Evolutionary conservation across 2,329 filamentous ascomycete species (phyloP), one percentile per base, ranked within the genome.

Genomic region (Aspergillus persii): DNA sequence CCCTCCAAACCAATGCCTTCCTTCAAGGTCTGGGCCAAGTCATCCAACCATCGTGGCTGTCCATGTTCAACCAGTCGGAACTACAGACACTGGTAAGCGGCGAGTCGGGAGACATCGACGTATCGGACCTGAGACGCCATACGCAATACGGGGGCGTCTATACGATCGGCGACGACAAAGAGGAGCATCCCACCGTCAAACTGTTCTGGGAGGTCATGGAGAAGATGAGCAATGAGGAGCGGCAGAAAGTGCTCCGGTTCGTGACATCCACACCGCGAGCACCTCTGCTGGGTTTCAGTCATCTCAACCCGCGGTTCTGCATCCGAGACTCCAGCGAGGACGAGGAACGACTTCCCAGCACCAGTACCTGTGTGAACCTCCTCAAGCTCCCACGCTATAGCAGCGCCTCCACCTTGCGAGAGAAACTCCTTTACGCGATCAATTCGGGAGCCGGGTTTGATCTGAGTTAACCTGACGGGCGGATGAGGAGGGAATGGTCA

Each of bases 31-130:
- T 99, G 1, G 87, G 90, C 26, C 83, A 88, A 64, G 96, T 99
- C 71, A 95, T 99, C 64, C 89, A 93, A 59, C 93, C 94, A 0
- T 86, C 86, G 3, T 99, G 95, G 95, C 84, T 99, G 4, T 92
- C 89, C 68, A 98, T 99, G 95, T 99, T 99, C 81, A 99, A 99
- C 75, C 94, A 97, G 74, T 86, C 86, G 3, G 95, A 99, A 74
- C 84, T 99, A 4, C 95, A 98, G 77, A 95, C 91, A 1, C 87
- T 99, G 5, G 90, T 99, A 15, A 91, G 92, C 55, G 95, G 95
- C 48, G 92, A 96, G 67, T 89, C 87, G 30, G 88, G 88, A 8
- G 88, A 91, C 62, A 96, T 99, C 59, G 89, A 97, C 69, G 84
- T 99, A 39, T 86, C 89, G 30, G 95, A 99, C 73, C 82, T 98